These are phyloP conservation scores for Wallacemonas rigidus DNA, from an alignment of 208 protist genomes.

Conservation along the genomic window DNA sequence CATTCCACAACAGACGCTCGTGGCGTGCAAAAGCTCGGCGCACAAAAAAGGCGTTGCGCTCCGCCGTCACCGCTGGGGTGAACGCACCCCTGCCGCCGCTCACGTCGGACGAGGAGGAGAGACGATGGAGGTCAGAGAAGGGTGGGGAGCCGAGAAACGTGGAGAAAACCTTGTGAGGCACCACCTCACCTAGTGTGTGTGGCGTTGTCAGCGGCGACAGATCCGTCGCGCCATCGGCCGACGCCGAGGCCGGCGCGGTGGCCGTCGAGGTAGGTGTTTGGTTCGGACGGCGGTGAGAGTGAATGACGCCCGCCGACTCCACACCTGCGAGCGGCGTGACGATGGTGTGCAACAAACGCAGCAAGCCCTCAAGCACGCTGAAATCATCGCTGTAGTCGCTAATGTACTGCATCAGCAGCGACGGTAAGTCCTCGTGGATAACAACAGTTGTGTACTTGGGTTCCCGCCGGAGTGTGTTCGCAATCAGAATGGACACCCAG, in stretches of 20 bases:
- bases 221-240: background rate
- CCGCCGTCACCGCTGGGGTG: background rate
- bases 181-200: background rate
- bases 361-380: constrained; percentile 30
- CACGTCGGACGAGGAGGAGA: constrained; percentile 1
- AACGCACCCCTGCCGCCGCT: background rate
- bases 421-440: constrained; percentile 42
- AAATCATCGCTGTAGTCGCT: constrained; percentile 37
- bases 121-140: background rate
- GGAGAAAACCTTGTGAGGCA: background rate
- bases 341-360: constrained; percentile 23
- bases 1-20: constrained; percentile 27
- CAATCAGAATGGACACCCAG: constrained; percentile 50
- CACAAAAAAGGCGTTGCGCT: constrained; percentile 44
- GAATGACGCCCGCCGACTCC: constrained; percentile 3
- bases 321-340: background rate
- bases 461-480: constrained; percentile 37
- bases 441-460: constrained; percentile 35
- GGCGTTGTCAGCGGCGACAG: background rate
- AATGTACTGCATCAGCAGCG: constrained; percentile 43
- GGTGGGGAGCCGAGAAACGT: background rate
- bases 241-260: background rate
- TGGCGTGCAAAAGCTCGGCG: constrained; percentile 22
- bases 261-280: background rate
- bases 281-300: background rate